These are phyloP conservation scores for Neurospora hispaniola DNA, from an alignment of 495 filamentous ascomycete species.

Conservation along the genomic window DNA sequence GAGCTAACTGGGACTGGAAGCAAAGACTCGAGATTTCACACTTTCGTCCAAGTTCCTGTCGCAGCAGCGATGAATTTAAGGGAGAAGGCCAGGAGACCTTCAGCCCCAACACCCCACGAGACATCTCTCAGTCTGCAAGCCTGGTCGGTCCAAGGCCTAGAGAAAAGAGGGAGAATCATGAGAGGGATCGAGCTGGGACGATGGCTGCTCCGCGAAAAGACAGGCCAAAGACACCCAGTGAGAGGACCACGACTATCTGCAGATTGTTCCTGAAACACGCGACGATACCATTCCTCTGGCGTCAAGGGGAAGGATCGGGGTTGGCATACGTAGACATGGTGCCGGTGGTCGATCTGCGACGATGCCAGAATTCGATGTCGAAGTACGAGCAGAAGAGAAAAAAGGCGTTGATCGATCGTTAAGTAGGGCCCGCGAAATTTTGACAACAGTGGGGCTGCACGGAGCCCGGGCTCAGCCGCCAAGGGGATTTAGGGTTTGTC, in stretches of 20 bases:
- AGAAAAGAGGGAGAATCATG: constrained; percentile 42
- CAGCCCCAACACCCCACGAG: constrained; percentile 68
- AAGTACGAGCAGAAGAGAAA: constrained; percentile 5
- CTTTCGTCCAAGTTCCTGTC: constrained; percentile 6
- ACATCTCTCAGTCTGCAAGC: constrained; percentile 41
- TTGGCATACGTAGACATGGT: constrained; percentile 58
- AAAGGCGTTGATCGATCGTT: constrained; percentile 12
- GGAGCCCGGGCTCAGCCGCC: neutral
- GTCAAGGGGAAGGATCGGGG: constrained; percentile 34
- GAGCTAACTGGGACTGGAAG: neutral
- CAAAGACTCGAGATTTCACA: constrained; percentile 14
- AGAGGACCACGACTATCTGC: constrained; percentile 66
- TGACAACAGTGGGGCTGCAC: constrained; percentile 11
- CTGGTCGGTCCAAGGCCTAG: constrained; percentile 32
- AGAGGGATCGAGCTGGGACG: constrained; percentile 76
- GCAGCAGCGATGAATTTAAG: constrained; percentile 72
- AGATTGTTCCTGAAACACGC: constrained; percentile 37
- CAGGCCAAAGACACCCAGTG: constrained; percentile 51
- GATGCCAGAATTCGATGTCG: constrained; percentile 7
- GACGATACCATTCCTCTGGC: constrained; percentile 39
- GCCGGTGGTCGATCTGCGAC: constrained; percentile 27
- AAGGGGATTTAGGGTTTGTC: constrained; percentile 23
- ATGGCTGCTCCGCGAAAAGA: constrained; percentile 18
- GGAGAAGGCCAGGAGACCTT: constrained; percentile 57
- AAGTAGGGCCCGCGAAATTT: constrained; percentile 6